Base-by-base conservation (phyloP, 768 basidiomycete species). In the Auriculariales sp. region DNA sequence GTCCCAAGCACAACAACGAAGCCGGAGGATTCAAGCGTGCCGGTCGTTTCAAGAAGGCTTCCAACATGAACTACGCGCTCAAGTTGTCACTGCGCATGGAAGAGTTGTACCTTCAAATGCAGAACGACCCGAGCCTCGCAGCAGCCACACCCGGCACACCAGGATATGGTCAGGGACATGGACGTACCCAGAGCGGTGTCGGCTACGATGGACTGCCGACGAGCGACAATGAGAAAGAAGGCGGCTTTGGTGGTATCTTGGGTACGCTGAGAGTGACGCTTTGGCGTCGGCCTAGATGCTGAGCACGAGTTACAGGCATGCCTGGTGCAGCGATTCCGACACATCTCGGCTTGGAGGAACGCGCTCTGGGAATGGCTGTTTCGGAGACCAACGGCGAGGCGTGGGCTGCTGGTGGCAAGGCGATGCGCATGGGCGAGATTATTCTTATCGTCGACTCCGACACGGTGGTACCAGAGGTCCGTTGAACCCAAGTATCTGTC, bases 141-240 rank as follows among this genome's bases (percentile, higher is more conserved):
- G 49, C 44, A n/a, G 28, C 24, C 28, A 53, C 30, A 36, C 35
- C 31, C 1, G 28, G 24, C 0, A 27, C 30, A 4, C 39, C 36
- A 3, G 17, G 22, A 32, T 17, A 25, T 45, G 32, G 15, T 24
- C 52, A n/a, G 11, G 59, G 62, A 9, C 59, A 59, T n/a, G 67
- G 58, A 24, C 59, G 65, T 3, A 61, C 66, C 47, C 70, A 72
- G 52, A 77, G 75, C 48, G 83, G 82, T 24, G 60, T 78, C 79
- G 56, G 77, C 78, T 60, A 77, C 79, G 47, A 72, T 69, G 28
- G 71, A 74, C n/a, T n/a, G n/a, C n/a, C n/a, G n/a, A n/a, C n/a
- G n/a, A n/a, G n/a, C 27, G 74, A 82, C n/a, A 77, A 77, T 55
- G 79, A 85, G 55, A 67, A 70, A 59, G 59, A 56, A 15, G 50